Evolutionary conservation across 2,329 filamentous ascomycete genomes (phyloP).

Genomic region (Fusarium falciforme): DNA sequence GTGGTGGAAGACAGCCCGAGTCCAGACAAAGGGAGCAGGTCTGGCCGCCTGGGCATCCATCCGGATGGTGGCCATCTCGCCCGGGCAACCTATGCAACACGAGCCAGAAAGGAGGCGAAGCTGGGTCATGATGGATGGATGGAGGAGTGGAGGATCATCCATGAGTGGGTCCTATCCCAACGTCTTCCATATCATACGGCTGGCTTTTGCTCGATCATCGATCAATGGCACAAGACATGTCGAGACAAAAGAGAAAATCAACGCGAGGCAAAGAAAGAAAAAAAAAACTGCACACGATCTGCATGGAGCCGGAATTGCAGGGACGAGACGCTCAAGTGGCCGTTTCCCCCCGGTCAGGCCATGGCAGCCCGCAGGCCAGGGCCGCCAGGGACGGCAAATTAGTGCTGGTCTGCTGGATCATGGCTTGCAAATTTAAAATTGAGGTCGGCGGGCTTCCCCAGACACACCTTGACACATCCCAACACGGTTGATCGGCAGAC

Average conservation of each 20-base stretch:
- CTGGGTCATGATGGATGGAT: conserved; percentile 33
- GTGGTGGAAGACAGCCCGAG: conserved; percentile 4
- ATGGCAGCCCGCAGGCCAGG: conserved; percentile 24
- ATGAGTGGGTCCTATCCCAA: conserved; percentile 31
- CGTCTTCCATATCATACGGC: conserved; percentile 23
- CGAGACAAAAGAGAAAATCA: conserved; percentile 3
- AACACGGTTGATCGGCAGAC: conserved; percentile 39
- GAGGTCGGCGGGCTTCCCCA: conserved; percentile 45
- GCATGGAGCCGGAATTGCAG: conserved; percentile 41
- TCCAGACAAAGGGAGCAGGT: conserved; percentile 5
- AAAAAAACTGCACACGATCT: conserved; percentile 31
- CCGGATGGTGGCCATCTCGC: conserved; percentile 23
- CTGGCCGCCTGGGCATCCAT: not conserved
- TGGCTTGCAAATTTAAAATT: conserved; percentile 48
- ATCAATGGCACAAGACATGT: conserved; percentile 8
- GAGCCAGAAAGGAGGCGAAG: conserved; percentile 38
- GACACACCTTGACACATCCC: conserved; percentile 33
- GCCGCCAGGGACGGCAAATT: conserved; percentile 41
- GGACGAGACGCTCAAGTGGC: conserved; percentile 20
- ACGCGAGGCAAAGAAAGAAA: not conserved
- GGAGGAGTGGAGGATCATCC: conserved; percentile 26
- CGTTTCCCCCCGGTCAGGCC: conserved; percentile 30
- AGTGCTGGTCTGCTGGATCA: conserved; percentile 40
- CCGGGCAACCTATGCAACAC: conserved; percentile 29
- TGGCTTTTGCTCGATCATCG: not conserved